Evolutionary conservation across 176 grass and related monocot species (phyloP), one percentile per base, ranked within the genome.

Genomic region (Aegilops sharonensis): DNA sequence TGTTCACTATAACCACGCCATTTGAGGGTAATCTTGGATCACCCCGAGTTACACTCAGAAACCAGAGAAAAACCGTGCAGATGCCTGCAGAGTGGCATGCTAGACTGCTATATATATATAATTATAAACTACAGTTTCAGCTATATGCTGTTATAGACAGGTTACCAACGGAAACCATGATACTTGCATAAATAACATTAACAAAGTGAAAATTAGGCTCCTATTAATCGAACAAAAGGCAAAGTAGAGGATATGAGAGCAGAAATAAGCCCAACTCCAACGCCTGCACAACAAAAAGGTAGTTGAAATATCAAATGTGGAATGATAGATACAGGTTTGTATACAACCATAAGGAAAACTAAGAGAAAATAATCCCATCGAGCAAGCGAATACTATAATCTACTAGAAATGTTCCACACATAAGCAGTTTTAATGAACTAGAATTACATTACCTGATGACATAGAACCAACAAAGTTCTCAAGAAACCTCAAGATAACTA

Each of bases 381-480:
- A 80, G 40, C 52, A 23, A 61, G 10, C 4, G 14, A 75, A 82
- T 36, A 42, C 43, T 39, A 84, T 50, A 84, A 30, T 56, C 29
- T 54, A 11, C 13, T 36, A 7, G 9, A 60, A 52, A 6, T 78
- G 2, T 21, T 63, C 59, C 64, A 61, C 32, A 18, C 70, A 20
- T n/a, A 39, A 34, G 63, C 36, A 39, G 61, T 48, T 75, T 3
- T 68, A 43, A 42, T 76, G 18, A 81, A 29, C 20, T 85, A 75
- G 37, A 47, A 27, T 24, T 9, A 12, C 3, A 62, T 62, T 86
- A 92, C 93, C 93, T 88, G 93, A 85, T 80, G 93, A 92, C 93
- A 94, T 77, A 74, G 93, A 94, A 40, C 90, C 93, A 65, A 92
- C 82, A 73, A 94, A 94, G 54, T 84, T 92, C 85, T 94, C 93